Conservation (phyloP, 768 basidiomycete species). For the Psilocybe cubensis region DNA sequence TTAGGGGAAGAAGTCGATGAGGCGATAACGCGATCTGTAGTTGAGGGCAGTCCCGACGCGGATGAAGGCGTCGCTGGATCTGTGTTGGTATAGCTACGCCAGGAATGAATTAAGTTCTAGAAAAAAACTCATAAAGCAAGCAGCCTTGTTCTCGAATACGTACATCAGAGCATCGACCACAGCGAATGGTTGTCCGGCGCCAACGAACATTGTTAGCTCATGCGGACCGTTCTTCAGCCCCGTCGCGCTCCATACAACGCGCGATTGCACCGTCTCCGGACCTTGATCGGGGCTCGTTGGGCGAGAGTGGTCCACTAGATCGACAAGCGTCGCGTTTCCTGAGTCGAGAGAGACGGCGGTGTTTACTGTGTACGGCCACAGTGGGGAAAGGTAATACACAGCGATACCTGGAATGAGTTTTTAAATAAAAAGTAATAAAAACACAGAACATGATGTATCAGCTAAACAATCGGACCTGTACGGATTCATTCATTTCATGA, state of each 20-base stretch:
- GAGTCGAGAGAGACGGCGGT: slow-evolving; percentile 43
- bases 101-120: background rate
- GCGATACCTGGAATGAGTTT: slow-evolving; percentile 39
- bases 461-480: slow-evolving; percentile 27
- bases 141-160: slow-evolving; percentile 12
- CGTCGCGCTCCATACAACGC: slow-evolving; percentile 40
- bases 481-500: background rate
- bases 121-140: background rate
- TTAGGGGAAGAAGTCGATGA: slow-evolving; percentile 20
- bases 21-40: slow-evolving; percentile 15
- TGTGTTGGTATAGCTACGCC: slow-evolving; percentile 15
- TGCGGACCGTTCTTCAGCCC: slow-evolving; percentile 36
- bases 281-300: slow-evolving; percentile 32
- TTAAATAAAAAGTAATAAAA: background rate
- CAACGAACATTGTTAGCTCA: slow-evolving; percentile 41
- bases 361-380: slow-evolving; percentile 49
- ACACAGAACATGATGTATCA: background rate
- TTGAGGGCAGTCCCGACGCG: slow-evolving; percentile 15
- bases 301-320: slow-evolving; percentile 41
- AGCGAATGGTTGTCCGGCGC: slow-evolving; percentile 35
- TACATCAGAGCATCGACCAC: slow-evolving; percentile 45
- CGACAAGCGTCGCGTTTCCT: slow-evolving; percentile 33
- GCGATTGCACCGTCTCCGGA: slow-evolving; percentile 40
- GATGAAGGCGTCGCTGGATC: slow-evolving; percentile 13
- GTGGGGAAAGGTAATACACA: slow-evolving; percentile 45